Percentiles rank a stretch among this genome's conserved stretches.
These are phyloP conservation scores for Vanrija sp. DNA, from an alignment of 1,284 basidiomycete species.

Conservation along the genomic window DNA sequence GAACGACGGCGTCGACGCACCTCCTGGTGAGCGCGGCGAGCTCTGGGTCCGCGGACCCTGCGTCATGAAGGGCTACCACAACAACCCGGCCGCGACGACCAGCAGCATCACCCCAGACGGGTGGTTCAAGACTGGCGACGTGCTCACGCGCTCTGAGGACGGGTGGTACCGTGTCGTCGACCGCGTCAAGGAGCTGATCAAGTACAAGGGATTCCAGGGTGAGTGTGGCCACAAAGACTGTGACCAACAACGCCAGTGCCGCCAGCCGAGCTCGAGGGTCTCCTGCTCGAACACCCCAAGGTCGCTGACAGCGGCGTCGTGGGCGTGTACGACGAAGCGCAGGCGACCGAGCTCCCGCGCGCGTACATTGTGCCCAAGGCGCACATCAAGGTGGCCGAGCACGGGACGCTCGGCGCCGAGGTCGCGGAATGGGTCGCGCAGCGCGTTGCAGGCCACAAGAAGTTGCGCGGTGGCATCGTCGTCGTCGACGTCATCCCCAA, in stretches of 20 bases:
- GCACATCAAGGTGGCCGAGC: slow-evolving; percentile 39
- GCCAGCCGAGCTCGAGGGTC: slow-evolving; percentile 73
- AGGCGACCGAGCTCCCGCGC: slow-evolving; percentile 72
- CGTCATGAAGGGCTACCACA: slow-evolving; percentile 70
- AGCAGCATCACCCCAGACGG: slow-evolving; percentile 50
- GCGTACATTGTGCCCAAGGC: slow-evolving; percentile 19
- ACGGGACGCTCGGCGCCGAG: slow-evolving; percentile 32
- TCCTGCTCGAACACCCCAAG: slow-evolving; percentile 67
- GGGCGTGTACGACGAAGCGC: slow-evolving; percentile 58
- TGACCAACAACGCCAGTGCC: slow-evolving; percentile 53
- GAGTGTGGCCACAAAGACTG: no score
- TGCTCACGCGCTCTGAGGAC: slow-evolving; percentile 58
- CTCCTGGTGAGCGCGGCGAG: slow-evolving; percentile 65
- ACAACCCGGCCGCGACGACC: slow-evolving; percentile 63
- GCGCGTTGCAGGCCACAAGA: slow-evolving; percentile 54
- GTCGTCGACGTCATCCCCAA: slow-evolving; percentile 53
- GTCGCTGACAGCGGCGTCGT: slow-evolving; percentile 69
- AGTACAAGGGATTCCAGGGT: slow-evolving; percentile 60
- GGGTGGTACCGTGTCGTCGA: slow-evolving; percentile 53
- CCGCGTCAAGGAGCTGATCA: slow-evolving; percentile 72
- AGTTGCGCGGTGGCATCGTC: slow-evolving; percentile 51
- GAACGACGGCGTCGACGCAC: slow-evolving; percentile 47
- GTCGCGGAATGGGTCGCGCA: slow-evolving; percentile 62
- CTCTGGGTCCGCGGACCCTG: slow-evolving; percentile 72
- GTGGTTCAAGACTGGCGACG: slow-evolving; percentile 84